Evolutionary conservation across 257 asterid genomes (phyloP).

Genomic region (Handroanthus guayacan): DNA sequence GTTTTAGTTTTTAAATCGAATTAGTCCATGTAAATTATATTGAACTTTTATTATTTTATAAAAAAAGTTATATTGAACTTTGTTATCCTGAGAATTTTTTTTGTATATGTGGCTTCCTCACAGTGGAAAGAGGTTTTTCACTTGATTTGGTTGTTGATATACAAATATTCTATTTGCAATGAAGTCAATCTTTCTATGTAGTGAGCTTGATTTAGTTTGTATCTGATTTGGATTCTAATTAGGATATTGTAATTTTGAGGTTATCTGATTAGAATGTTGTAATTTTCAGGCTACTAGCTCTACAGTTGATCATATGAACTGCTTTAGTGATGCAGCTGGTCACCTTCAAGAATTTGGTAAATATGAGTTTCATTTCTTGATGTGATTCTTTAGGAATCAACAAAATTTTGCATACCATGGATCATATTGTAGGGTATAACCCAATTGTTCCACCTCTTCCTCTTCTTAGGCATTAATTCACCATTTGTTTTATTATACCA

Average conservation of each 20-base stretch:
- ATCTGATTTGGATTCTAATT: conserved; percentile 17
- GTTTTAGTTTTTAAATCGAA: conserved; percentile 2
- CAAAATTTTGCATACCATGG: neutral
- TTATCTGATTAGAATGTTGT: conserved; percentile 30
- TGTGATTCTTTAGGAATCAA: conserved; percentile 2
- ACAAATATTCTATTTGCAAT: neutral
- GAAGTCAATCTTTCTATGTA: neutral
- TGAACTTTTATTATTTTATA: too few species aligned
- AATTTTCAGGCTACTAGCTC: conserved; percentile 72
- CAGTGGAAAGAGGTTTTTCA: neutral
- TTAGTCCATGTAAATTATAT: neutral
- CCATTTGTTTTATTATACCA: neutral
- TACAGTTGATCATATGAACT: conserved; percentile 87
- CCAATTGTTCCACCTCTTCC: too few species aligned
- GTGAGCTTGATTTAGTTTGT: conserved; percentile 12
- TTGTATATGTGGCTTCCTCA: neutral
- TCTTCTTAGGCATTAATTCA: neutral
- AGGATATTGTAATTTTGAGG: conserved; percentile 50
- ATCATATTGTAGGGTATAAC: neutral
- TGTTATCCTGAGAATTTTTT: neutral
- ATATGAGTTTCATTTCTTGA: neutral
- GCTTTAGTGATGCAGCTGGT: conserved; percentile 94
- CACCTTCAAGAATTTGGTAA: conserved; percentile 92
- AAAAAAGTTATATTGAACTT: neutral
- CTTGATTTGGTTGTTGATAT: neutral